Evolutionary conservation across 2,329 filamentous ascomycete genomes (phyloP), one percentile per base, ranked within the genome.

Genomic region (Davidsoniella virescens): DNA sequence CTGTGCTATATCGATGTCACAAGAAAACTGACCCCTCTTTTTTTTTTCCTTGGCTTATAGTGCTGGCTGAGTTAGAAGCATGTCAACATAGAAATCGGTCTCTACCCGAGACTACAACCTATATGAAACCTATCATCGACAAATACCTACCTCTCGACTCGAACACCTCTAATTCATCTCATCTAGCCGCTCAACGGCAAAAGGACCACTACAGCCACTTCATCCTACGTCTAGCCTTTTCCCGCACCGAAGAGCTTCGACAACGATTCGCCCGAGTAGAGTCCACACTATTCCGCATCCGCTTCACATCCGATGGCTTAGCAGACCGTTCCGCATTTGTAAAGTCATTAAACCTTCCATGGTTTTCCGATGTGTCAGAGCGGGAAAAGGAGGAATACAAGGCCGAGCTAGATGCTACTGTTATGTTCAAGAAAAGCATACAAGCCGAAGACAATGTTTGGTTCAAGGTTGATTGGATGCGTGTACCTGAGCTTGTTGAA

Each of bases 151-250:
- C 84, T 0, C 78, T 95, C 16, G 78, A 81, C 54, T 75, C 82
- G 41, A 90, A 87, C 60, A 82, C 77, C 50, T 84, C 84, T 1
- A 70, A 59, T 54, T 72, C 64, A 41, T 67, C 63, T 56, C 74
- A 69, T 59, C 66, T 90, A 12, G 72, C 76, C 20, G 67, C 76
- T 33, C 86, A 98, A 66, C 76, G 90, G 25, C 84, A 90, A 64
- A 93, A 92, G 62, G 92, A 98, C 59, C 92, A 98, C 66, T 98
- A 96, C 66, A 92, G 85, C 51, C 92, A 98, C 65, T 98, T 95
- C 63, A 98, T 96, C 54, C 75, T 98, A 5, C 80, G 92, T 0
- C 76, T 98, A 41, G 92, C 92, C 1, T 98, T 98, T 61, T 80
- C 88, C 0, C 80, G 83, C 2, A 95, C 90, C 0, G 87, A 94